Evolutionary conservation across 2,329 filamentous ascomycete genomes (phyloP).

Genomic region (Talaromyces funiculosus): DNA sequence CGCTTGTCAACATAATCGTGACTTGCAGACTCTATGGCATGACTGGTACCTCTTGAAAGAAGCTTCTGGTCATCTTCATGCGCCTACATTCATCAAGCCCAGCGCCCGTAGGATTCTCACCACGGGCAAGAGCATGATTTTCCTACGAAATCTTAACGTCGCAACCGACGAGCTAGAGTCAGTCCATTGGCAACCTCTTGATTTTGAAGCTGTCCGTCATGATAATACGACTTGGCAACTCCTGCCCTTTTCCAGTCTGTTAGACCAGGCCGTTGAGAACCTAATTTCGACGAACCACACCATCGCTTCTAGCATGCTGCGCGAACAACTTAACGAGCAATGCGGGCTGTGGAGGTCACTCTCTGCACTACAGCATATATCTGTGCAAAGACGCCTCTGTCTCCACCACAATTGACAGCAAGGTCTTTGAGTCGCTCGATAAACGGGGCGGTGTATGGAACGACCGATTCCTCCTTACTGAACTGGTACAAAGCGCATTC

Average conservation of each 20-base stretch:
- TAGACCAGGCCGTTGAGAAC: constrained; percentile 63
- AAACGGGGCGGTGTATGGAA: constrained; percentile 59
- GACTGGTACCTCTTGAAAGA: constrained; percentile 63
- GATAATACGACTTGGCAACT: constrained; percentile 28
- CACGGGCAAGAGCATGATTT: constrained; percentile 80
- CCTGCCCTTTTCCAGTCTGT: constrained; percentile 57
- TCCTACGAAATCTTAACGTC: constrained; percentile 66
- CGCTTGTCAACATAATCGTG: constrained; percentile 50
- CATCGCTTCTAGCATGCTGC: constrained; percentile 61
- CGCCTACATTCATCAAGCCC: constrained; percentile 68
- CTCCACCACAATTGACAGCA: constrained; percentile 59
- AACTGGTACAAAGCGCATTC: constrained; percentile 69
- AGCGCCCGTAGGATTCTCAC: constrained; percentile 70
- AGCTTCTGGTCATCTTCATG: constrained; percentile 54
- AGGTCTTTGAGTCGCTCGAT: constrained; percentile 72
- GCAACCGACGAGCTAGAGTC: constrained; percentile 20
- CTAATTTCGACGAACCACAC: constrained; percentile 74
- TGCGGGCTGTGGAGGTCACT: constrained; percentile 64
- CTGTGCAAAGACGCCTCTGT: constrained; percentile 68
- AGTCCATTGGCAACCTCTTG: constrained; percentile 32
- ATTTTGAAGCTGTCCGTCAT: constrained; percentile 33
- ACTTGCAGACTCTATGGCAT: constrained; percentile 67
- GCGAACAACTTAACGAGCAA: constrained; percentile 59
- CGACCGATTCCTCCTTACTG: constrained; percentile 74
- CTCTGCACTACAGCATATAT: constrained; percentile 63